Base-by-base conservation (phyloP, 805 yeast species). In the Clavispora asparagi region DNA sequence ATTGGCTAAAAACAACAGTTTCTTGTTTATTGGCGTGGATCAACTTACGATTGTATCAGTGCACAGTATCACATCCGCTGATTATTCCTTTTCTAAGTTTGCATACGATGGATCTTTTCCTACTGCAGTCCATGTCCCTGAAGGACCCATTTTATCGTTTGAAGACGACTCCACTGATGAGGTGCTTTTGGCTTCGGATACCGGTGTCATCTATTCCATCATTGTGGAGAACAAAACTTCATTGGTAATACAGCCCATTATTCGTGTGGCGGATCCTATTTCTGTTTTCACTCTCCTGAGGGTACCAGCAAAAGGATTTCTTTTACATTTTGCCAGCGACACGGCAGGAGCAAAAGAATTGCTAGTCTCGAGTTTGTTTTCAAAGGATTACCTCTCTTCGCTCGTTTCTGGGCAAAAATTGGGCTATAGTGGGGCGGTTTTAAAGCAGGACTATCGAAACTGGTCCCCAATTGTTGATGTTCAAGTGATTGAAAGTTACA, bases 401-500 rank as follows among this genome's bases (percentile, higher is more conserved):
- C 5, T 40, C 7, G 35, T 7, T 8, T 12, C 17, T 17, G 33
- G 39, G 13, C 41, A 42, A 45, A 59, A 46, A 44, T 42, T 51
- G 7, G 49, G 54, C 1, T 65, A 57, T 40, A 62, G 62, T 23
- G 52, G 45, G 27, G 65, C 62, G 6, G 51, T 50, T 26, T 43
- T 67, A 7, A 30, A 63, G 2, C 54, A 55, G 2, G 70, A 63
- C 44, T 70, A 65, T 56, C 64, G 62, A 32, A 74, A 70, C 49
- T 77, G 82, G 81, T 65, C 79, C 0, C 81, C 81, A 0, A 43
- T 76, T 1, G 47, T 71, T 16, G 80, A 76, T 56, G 55, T 71
- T 1, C 64, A 59, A 46, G 55, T 73, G 2, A 58, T 73, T 1
- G 67, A 68, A 19, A 49, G 67, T 1, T 53, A 31, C 35, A 43